A percentile compares a stretch with the other conserved stretches of the same genome.
phyloP scores from a whole-genome alignment of 192 early-diverging fungal species.

The Backusella australiensis region DNA sequence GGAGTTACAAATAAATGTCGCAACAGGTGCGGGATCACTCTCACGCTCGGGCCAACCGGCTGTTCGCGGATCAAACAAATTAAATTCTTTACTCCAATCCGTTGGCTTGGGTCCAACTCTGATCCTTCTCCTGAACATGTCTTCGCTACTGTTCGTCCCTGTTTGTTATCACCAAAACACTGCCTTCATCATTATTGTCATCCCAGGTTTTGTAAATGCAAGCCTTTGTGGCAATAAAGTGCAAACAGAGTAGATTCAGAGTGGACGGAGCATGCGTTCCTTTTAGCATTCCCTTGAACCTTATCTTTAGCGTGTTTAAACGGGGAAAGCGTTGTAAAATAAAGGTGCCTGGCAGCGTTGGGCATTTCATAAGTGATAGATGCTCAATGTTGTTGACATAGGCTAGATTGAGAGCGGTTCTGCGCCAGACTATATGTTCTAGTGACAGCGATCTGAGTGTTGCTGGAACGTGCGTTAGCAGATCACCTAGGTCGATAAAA shows the following conservation, averaged over 20 bases:
- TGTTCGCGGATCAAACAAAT: not conserved
- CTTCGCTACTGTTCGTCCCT: not conserved
- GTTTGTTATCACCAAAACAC: no score
- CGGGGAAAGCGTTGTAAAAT: not conserved
- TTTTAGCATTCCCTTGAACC: not conserved
- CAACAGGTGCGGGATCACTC: not conserved
- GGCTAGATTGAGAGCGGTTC: not conserved
- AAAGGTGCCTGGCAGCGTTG: not conserved
- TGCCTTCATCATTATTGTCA: no score
- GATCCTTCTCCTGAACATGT: not conserved
- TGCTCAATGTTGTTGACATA: not conserved
- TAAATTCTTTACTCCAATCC: not conserved
- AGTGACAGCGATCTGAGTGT: not conserved
- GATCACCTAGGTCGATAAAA: not conserved
- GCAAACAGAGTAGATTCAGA: not conserved
- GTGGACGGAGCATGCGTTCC: not conserved
- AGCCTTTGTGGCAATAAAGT: not conserved
- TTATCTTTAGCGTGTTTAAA: not conserved
- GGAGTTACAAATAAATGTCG: not conserved
- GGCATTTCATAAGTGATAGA: not conserved
- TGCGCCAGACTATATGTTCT: not conserved
- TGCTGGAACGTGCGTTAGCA: not conserved
- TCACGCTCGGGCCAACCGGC: not conserved
- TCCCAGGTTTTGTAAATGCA: not conserved
- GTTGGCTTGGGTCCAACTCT: not conserved